These are phyloP conservation scores for Apostasia ramifera DNA, from an alignment of 106 monocot genomes.

Conservation along the genomic window DNA sequence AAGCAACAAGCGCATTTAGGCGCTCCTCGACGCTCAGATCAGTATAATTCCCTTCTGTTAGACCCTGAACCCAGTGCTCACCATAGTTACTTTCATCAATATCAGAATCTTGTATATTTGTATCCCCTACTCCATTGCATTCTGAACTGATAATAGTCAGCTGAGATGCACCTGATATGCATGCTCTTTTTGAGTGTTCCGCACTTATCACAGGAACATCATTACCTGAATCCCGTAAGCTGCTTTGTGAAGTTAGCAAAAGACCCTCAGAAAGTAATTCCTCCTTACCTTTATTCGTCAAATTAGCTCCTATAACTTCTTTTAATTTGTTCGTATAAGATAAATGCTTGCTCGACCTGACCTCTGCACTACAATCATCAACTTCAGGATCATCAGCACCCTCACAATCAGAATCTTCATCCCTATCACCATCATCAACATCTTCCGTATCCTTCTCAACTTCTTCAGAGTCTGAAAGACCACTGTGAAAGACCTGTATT, in stretches of 20 bases:
- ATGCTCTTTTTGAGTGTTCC: constrained; percentile 19
- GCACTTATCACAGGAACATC: constrained; percentile 10
- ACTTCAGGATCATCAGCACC: constrained; percentile 82
- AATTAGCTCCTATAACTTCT: constrained; percentile 8
- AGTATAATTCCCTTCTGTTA: constrained; percentile 85
- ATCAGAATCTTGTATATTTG: constrained; percentile 47
- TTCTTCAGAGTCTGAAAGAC: constrained; percentile 82
- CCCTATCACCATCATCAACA: constrained; percentile 75
- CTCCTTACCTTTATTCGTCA: constrained; percentile 16
- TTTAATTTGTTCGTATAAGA: constrained; percentile 25
- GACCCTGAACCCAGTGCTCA: constrained; percentile 83
- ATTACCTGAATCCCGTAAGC: constrained; percentile 20
- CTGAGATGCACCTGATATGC: constrained; percentile 13
- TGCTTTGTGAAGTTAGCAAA: constrained; percentile 14
- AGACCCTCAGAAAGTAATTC: constrained; percentile 9
- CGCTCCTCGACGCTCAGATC: constrained; percentile 93
- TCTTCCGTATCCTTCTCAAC: constrained; percentile 79
- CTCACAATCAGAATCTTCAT: constrained; percentile 92
- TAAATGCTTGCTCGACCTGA: constrained; percentile 22
- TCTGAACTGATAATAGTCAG: constrained; percentile 11
- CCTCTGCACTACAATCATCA: constrained; percentile 34
- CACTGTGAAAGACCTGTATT: constrained; percentile 77
- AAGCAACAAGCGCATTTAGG: constrained; percentile 82
- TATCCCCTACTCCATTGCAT: constrained; percentile 20
- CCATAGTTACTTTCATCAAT: constrained; percentile 79